Percentiles rank a stretch among this genome's conserved stretches.
Conservation (phyloP, 768 basidiomycete genomes). For the Mycena rebaudengoi region DNA sequence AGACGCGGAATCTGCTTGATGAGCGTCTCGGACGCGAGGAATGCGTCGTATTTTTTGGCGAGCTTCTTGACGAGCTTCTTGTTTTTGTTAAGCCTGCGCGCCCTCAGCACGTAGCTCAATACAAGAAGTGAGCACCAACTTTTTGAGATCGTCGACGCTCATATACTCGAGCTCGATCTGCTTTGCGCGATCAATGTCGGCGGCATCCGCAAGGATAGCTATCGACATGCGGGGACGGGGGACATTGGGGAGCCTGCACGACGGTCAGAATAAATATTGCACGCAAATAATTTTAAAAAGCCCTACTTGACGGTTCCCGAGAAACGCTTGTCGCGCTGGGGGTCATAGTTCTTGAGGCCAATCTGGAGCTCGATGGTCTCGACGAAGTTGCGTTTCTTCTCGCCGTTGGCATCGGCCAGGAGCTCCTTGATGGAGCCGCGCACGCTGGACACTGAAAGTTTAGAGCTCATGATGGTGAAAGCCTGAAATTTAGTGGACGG, state of each 20-base stretch:
- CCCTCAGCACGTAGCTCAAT: conserved; percentile 3
- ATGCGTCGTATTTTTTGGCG: conserved; percentile 99
- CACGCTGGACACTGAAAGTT: conserved; percentile 99
- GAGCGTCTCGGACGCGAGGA: conserved; percentile 95
- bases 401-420: conserved; percentile 82
- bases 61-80: conserved; percentile 99
- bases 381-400: conserved; percentile 93
- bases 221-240: conserved; percentile 99
- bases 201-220: conserved; percentile 99
- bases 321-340: conserved; percentile 99
- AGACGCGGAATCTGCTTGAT: conserved; percentile 99
- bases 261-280: not conserved
- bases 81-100: conserved; percentile 96
- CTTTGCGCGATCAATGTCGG: conserved; percentile 98
- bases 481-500: not conserved
- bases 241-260: conserved; percentile 88
- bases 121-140: conserved; percentile 56
- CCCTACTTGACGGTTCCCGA: conserved; percentile 95
- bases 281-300: not conserved
- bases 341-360: conserved; percentile 99
- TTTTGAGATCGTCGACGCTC: conserved; percentile 99
- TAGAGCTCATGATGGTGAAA: conserved; percentile 53
- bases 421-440: conserved; percentile 96
- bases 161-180: conserved; percentile 98
- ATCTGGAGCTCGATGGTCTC: conserved; percentile 98